These are phyloP conservation scores for Tirmania nivea DNA, from an alignment of 495 filamentous ascomycete species.

Conservation along the genomic window DNA sequence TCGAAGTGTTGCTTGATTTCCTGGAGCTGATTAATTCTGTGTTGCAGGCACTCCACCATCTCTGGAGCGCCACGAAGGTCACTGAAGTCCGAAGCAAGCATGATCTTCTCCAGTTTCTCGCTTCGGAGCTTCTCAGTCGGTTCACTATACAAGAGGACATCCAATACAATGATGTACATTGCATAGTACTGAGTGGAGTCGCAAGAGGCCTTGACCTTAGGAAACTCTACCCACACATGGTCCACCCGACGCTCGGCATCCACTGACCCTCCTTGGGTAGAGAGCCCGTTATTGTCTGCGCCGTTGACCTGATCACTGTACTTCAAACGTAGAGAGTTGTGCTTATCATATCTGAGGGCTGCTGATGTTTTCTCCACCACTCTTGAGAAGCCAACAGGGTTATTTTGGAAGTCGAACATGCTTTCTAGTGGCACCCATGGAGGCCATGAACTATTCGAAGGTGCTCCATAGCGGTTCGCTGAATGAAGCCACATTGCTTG, in stretches of 20 bases:
- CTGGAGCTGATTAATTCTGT: conserved; percentile 77
- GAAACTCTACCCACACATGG: conserved; percentile 90
- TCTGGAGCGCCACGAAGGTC: conserved; percentile 83
- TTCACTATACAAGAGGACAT: conserved; percentile 84
- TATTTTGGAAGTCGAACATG: conserved; percentile 84
- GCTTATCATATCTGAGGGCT: conserved; percentile 86
- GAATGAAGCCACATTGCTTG: conserved; percentile 80
- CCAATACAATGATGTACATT: conserved; percentile 89
- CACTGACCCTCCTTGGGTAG: conserved; percentile 21
- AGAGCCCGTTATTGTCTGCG: neutral
- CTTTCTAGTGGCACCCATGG: conserved; percentile 96
- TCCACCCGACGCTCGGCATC: conserved; percentile 64
- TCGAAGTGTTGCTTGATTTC: conserved; percentile 96
- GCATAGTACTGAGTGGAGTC: conserved; percentile 93
- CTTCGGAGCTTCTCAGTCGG: conserved; percentile 85
- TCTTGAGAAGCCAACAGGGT: conserved; percentile 86
- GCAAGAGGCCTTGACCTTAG: conserved; percentile 73
- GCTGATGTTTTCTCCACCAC: conserved; percentile 91
- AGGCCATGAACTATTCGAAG: conserved; percentile 70
- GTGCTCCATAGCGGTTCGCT: conserved; percentile 75
- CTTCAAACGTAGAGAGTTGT: conserved; percentile 89
- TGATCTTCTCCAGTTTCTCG: conserved; percentile 90
- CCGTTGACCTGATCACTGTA: conserved; percentile 71
- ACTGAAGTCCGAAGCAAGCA: conserved; percentile 98
- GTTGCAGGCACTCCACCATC: conserved; percentile 77